Evolutionary conservation across 2,329 filamentous ascomycete genomes (phyloP).

Genomic region (Colletotrichum sp.): DNA sequence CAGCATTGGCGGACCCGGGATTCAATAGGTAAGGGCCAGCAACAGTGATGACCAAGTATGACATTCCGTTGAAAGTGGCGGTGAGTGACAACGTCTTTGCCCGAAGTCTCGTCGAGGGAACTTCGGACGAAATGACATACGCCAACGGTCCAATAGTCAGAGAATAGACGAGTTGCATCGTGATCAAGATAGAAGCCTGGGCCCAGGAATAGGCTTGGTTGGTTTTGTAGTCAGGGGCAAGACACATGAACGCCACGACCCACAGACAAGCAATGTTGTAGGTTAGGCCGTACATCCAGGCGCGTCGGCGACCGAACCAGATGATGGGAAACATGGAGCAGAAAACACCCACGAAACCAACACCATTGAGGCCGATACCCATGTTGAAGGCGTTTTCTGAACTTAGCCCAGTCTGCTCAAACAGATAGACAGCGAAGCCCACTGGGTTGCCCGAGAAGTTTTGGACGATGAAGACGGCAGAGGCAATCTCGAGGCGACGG

Average conservation of each 20-base stretch:
- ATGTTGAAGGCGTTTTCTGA: background rate
- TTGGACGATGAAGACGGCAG: background rate
- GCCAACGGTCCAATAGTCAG: background rate
- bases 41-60: background rate
- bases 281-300: background rate
- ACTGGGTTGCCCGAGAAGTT: background rate
- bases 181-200: background rate
- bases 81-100: background rate
- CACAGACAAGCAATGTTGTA: background rate
- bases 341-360: background rate
- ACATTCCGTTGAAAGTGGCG: background rate
- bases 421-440: background rate
- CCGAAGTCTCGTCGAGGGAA: background rate
- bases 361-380: background rate
- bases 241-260: background rate
- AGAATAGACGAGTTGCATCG: background rate
- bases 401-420: background rate
- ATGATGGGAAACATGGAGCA: background rate
- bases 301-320: background rate
- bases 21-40: background rate
- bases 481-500: background rate
- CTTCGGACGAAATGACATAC: background rate
- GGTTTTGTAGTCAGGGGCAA: background rate
- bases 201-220: background rate
- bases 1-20: background rate